Evolutionary conservation across 2,329 filamentous ascomycete genomes (phyloP).

Genomic region (Pezicula carpinea): DNA sequence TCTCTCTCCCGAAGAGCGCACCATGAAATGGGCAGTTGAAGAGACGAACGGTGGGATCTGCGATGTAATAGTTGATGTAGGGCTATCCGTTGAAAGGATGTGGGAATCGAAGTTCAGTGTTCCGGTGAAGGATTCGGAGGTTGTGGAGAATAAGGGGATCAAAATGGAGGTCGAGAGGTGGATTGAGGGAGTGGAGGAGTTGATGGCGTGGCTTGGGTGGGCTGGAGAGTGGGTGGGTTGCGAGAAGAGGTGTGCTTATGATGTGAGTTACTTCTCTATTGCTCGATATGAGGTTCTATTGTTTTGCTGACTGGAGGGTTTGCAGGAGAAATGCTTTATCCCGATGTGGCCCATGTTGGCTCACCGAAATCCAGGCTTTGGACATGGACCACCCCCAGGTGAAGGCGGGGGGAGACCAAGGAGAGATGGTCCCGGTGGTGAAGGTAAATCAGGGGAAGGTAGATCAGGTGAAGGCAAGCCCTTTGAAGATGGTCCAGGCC

Average conservation of each 20-base stretch:
- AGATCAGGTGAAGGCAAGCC: conserved; percentile 6
- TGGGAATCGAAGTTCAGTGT: conserved; percentile 31
- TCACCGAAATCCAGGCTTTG: background rate
- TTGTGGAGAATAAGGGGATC: conserved; percentile 2
- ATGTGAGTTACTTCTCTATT: conserved; percentile 17
- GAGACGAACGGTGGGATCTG: conserved; percentile 38
- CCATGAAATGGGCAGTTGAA: conserved; percentile 35
- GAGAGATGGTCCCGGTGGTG: background rate
- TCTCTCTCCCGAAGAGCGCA: conserved; percentile 31
- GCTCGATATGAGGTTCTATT: too few relatives aligned
- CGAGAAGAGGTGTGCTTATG: conserved; percentile 34
- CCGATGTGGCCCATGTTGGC: conserved; percentile 44
- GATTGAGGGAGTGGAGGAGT: conserved; percentile 28
- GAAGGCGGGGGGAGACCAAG: background rate
- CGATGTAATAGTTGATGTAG: conserved; percentile 35
- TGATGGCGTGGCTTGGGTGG: conserved; percentile 48
- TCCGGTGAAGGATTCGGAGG: background rate
- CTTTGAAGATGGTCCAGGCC: conserved; percentile 9
- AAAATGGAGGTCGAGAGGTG: conserved; percentile 24
- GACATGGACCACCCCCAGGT: background rate
- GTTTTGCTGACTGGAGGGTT: background rate
- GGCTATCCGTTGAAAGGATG: conserved; percentile 35
- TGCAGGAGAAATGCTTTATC: conserved; percentile 38
- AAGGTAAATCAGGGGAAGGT: conserved; percentile 4
- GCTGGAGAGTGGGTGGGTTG: conserved; percentile 41